Percentiles rank a stretch among this genome's conserved stretches.
Evolutionary conservation across 2,329 filamentous ascomycete species (phyloP).

Genomic region (Trichoderma atroviride): DNA sequence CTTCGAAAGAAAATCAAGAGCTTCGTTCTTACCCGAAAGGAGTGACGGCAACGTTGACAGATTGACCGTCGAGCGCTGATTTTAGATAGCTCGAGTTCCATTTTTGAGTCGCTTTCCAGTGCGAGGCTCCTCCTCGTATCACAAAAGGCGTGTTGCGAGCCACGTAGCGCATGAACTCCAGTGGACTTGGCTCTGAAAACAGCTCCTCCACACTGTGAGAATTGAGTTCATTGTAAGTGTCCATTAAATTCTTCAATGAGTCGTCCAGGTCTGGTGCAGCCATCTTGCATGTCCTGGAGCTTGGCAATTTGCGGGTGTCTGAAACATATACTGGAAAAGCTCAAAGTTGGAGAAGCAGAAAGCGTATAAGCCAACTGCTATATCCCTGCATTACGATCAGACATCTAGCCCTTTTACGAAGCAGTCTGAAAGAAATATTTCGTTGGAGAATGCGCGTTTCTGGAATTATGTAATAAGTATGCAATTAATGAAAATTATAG

Average conservation of each 20-base stretch:
- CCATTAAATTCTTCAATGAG: slow-evolving; percentile 57
- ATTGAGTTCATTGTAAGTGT: slow-evolving; percentile 75
- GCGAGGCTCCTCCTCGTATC: slow-evolving; percentile 61
- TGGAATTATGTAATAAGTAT: slow-evolving; percentile 10
- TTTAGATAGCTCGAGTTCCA: slow-evolving; percentile 68
- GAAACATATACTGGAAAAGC: not conserved
- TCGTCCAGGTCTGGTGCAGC: not conserved
- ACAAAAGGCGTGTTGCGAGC: slow-evolving; percentile 75
- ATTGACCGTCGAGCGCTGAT: slow-evolving; percentile 54
- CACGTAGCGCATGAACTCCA: slow-evolving; percentile 81
- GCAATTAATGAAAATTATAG: slow-evolving; percentile 1
- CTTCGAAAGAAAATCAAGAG: not conserved
- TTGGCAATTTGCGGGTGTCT: not conserved
- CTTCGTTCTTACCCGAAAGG: slow-evolving; percentile 59
- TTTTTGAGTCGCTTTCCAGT: slow-evolving; percentile 63
- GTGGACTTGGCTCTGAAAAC: slow-evolving; percentile 65
- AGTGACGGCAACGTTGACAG: slow-evolving; percentile 78
- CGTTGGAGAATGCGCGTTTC: not conserved
- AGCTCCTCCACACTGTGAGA: slow-evolving; percentile 61
- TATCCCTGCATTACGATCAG: not conserved
- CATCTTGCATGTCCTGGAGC: not conserved
- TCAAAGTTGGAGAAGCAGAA: not conserved
- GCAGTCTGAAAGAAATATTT: not conserved
- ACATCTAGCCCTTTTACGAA: not conserved
- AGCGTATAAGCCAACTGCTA: not conserved